A percentile compares a stretch with the other conserved stretches of the same genome.
Conservation (phyloP, 78 protist species). For the Guillardia theta region DNA sequence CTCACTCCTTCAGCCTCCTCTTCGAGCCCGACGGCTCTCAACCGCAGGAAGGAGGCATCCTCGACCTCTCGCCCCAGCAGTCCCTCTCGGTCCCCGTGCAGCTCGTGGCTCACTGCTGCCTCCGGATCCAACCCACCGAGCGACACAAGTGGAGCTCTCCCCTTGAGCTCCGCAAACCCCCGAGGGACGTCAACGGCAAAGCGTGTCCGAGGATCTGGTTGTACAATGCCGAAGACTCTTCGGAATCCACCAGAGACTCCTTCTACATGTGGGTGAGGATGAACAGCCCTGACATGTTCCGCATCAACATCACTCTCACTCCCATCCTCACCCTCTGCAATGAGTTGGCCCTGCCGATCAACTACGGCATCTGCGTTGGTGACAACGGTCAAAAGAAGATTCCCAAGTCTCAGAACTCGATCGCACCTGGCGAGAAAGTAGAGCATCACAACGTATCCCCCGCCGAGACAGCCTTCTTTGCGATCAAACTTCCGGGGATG, state of each 20-base stretch:
- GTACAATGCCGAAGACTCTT: not conserved
- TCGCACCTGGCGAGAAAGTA: not conserved
- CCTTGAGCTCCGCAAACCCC: not conserved
- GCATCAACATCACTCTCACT: not conserved
- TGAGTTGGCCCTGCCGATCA: not conserved
- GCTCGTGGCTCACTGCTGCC: not conserved
- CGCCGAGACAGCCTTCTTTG: not conserved
- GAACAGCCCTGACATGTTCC: not conserved
- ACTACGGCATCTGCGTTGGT: not conserved
- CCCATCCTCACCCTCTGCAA: not conserved
- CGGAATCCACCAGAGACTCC: not conserved
- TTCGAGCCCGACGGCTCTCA: constrained; percentile 21
- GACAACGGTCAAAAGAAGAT: not conserved
- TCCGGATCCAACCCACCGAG: not conserved
- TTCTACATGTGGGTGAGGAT: not conserved
- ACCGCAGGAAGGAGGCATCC: not conserved
- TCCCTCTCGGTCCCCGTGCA: not conserved
- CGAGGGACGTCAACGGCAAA: not conserved
- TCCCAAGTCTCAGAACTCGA: too few relatives aligned
- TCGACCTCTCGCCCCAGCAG: not conserved
- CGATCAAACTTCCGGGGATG: not conserved
- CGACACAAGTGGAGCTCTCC: constrained; percentile 9
- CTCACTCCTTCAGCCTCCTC: not conserved
- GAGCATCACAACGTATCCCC: not conserved
- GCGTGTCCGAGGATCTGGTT: not conserved